These are phyloP conservation scores for Aspergillus floridensis DNA, from an alignment of 2,329 filamentous ascomycete species.

Conservation along the genomic window DNA sequence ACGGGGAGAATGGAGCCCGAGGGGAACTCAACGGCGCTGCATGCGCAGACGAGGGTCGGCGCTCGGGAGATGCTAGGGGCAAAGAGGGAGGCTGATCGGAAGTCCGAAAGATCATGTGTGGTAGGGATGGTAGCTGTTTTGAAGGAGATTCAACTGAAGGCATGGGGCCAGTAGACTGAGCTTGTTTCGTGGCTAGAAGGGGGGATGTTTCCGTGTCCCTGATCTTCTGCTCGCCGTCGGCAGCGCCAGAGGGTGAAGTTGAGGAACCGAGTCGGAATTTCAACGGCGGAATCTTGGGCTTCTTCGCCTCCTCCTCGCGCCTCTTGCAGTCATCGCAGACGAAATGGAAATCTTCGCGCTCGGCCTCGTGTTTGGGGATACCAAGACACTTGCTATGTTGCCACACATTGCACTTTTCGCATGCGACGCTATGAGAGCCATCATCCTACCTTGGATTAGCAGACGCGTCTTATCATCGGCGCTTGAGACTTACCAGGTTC, in stretches of 20 bases:
- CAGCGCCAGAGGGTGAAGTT: slow-evolving; percentile 33
- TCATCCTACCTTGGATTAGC: slow-evolving; percentile 62
- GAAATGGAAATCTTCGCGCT: slow-evolving; percentile 82
- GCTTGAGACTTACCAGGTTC: slow-evolving; percentile 55
- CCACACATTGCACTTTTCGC: slow-evolving; percentile 92
- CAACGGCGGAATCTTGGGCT: slow-evolving; percentile 61
- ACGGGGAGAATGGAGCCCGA: slow-evolving; percentile 34
- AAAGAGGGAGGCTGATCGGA: slow-evolving; percentile 15
- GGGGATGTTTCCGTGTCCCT: slow-evolving; percentile 18
- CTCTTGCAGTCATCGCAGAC: slow-evolving; percentile 75
- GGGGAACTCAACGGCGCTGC: slow-evolving; percentile 26
- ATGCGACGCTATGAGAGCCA: slow-evolving; percentile 88
- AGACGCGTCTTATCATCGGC: not conserved
- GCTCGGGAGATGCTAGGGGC: slow-evolving; percentile 30
- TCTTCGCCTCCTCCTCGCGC: slow-evolving; percentile 61
- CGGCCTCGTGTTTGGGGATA: slow-evolving; percentile 74
- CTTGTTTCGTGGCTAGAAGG: slow-evolving; percentile 28
- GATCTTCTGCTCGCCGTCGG: slow-evolving; percentile 19
- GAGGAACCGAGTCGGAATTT: slow-evolving; percentile 57
- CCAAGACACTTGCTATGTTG: slow-evolving; percentile 92
- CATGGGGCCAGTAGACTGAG: slow-evolving; percentile 15
- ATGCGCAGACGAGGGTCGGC: slow-evolving; percentile 26
- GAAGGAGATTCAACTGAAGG: slow-evolving; percentile 23
- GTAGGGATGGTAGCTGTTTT: slow-evolving; percentile 18
- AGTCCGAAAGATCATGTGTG: slow-evolving; percentile 14